A percentile compares a stretch with the other conserved stretches of the same genome.
Conservation (phyloP, 305 asterid species). For the Plantago coronopus region DNA sequence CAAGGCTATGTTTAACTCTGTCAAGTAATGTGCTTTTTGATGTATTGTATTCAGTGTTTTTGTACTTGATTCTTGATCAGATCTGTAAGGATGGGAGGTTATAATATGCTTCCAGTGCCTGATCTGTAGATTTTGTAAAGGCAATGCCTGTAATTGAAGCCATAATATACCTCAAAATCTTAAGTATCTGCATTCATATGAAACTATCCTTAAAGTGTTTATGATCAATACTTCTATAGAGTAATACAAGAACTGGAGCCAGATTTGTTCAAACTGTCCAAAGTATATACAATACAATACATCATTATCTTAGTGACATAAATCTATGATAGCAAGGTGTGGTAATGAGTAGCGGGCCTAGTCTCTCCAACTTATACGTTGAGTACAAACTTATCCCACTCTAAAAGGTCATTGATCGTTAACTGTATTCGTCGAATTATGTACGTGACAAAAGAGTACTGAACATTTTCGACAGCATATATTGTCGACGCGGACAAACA, state of each 20-base stretch:
- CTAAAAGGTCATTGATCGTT: not conserved
- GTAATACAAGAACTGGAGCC: not conserved
- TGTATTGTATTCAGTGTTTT: slow-evolving; percentile 1
- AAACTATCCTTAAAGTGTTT: not conserved
- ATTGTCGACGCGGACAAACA: not conserved
- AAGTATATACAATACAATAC: not conserved
- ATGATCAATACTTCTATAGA: slow-evolving; percentile 1
- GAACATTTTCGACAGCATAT: no score
- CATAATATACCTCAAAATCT: not conserved
- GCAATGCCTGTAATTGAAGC: not conserved
- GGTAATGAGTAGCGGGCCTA: not conserved
- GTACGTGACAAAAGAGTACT: not conserved
- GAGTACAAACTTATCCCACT: not conserved
- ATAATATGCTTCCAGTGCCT: not conserved
- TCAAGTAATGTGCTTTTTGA: not conserved
- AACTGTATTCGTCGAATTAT: not conserved
- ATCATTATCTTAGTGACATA: not conserved
- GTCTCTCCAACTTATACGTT: not conserved
- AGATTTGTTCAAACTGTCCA: not conserved
- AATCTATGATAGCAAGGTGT: not conserved
- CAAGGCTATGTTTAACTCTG: slow-evolving; percentile 19
- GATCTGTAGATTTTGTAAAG: slow-evolving; percentile 12
- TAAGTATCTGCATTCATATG: not conserved
- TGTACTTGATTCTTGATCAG: slow-evolving; percentile 5
- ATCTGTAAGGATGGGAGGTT: not conserved